Conservation (phyloP, 2,329 filamentous ascomycete species). For the Knoxdaviesia proteae region DNA sequence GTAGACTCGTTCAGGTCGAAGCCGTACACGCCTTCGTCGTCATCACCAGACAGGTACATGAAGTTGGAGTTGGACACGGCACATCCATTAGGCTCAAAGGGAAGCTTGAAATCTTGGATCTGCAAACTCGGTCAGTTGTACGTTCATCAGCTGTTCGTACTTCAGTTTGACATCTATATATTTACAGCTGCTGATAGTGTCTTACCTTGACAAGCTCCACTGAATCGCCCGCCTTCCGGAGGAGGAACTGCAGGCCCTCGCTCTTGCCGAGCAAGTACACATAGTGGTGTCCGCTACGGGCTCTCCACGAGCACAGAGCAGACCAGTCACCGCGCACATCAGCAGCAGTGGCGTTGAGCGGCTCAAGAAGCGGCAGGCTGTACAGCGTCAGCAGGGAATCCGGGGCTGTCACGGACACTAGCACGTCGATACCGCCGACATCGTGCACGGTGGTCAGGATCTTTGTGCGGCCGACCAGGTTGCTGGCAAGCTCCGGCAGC, state of each 20-base stretch:
- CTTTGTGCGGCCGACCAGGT: slow-evolving; percentile 21
- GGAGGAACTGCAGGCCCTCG: slow-evolving; percentile 16
- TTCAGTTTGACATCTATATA: too few relatives aligned
- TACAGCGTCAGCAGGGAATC: slow-evolving; percentile 21
- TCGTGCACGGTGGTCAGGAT: slow-evolving; percentile 18
- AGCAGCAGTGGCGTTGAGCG: slow-evolving; percentile 12
- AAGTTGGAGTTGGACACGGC: slow-evolving; percentile 15
- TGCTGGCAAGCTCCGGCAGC: too few relatives aligned
- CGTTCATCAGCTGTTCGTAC: not conserved
- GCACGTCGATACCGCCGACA: slow-evolving; percentile 14
- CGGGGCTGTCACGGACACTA: slow-evolving; percentile 20
- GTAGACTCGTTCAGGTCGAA: slow-evolving; percentile 20
- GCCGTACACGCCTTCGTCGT: slow-evolving; percentile 15
- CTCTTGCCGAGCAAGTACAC: slow-evolving; percentile 24
- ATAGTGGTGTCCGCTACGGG: slow-evolving; percentile 18
- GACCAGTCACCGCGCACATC: slow-evolving; percentile 24
- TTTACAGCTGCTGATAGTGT: too few relatives aligned
- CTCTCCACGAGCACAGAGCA: slow-evolving; percentile 23
- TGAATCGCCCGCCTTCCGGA: slow-evolving; percentile 10
- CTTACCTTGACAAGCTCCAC: slow-evolving; percentile 17
- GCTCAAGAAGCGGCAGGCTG: slow-evolving; percentile 12
- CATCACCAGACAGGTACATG: slow-evolving; percentile 19
- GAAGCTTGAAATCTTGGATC: slow-evolving; percentile 20
- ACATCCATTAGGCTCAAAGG: slow-evolving; percentile 21
- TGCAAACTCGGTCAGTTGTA: slow-evolving; percentile 3